A percentile compares a stretch with the other conserved stretches of the same genome.
These are phyloP conservation scores for Mycothermus thermophilus DNA, from an alignment of 495 filamentous ascomycete genomes.

Conservation along the genomic window DNA sequence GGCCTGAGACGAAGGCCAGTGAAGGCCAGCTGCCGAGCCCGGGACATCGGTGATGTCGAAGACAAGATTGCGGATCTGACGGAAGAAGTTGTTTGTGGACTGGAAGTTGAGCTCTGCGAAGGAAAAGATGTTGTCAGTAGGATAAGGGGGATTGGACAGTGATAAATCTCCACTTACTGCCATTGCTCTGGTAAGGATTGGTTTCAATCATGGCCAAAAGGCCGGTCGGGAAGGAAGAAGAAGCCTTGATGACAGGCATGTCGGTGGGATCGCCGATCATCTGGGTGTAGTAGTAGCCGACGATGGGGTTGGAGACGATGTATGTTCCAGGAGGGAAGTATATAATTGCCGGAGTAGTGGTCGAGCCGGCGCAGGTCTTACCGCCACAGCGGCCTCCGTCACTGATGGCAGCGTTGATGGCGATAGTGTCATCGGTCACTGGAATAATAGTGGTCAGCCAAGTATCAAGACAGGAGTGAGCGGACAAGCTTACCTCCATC, in stretches of 20 bases:
- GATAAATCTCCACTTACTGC: conserved; percentile 5
- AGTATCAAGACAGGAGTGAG: neutral
- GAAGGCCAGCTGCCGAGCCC: conserved; percentile 55
- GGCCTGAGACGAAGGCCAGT: conserved; percentile 93
- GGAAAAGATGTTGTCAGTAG: too few relatives aligned
- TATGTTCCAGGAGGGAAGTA: conserved; percentile 60
- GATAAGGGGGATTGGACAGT: neutral
- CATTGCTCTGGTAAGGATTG: conserved; percentile 13
- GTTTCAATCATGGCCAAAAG: conserved; percentile 13
- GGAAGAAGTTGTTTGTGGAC: conserved; percentile 85
- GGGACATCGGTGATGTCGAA: conserved; percentile 65
- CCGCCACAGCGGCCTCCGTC: conserved; percentile 65
- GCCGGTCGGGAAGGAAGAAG: conserved; percentile 37
- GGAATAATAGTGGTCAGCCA: conserved; percentile 12
- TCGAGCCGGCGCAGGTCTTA: conserved; percentile 60
- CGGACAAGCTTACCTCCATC: conserved; percentile 37
- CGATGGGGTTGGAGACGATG: conserved; percentile 41
- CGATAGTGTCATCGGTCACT: conserved; percentile 67
- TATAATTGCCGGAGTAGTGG: conserved; percentile 53
- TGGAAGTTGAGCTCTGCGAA: conserved; percentile 18
- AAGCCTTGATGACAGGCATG: conserved; percentile 57
- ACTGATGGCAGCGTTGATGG: conserved; percentile 70
- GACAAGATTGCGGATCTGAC: conserved; percentile 79
- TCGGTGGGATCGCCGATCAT: conserved; percentile 44
- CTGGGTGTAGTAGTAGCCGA: conserved; percentile 54